These are phyloP conservation scores for Colletotrichum incanum DNA, from an alignment of 2,329 filamentous ascomycete genomes.

Conservation along the genomic window DNA sequence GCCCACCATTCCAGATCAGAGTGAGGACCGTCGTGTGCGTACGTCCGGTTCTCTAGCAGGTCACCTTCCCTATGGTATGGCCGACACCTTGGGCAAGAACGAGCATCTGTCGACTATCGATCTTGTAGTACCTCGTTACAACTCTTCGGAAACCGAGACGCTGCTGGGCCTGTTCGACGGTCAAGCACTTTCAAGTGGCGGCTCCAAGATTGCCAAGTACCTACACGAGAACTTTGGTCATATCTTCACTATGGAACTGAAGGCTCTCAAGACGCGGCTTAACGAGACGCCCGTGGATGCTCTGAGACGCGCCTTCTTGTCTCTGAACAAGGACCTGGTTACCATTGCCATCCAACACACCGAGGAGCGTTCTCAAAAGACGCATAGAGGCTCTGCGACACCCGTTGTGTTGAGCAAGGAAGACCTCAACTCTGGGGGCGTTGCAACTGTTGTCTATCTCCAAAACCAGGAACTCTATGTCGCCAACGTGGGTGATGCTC, in stretches of 20 bases:
- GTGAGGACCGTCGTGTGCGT: conserved; percentile 92
- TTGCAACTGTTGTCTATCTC: conserved; percentile 92
- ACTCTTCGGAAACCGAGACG: conserved; percentile 90
- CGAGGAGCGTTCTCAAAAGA: conserved; percentile 78
- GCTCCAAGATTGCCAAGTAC: conserved; percentile 96
- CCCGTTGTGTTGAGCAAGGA: conserved; percentile 88
- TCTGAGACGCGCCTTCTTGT: conserved; percentile 86
- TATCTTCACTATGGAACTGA: conserved; percentile 87
- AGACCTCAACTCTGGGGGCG: conserved; percentile 90
- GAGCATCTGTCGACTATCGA: conserved; percentile 97
- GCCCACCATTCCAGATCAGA: conserved; percentile 94
- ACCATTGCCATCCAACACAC: conserved; percentile 85
- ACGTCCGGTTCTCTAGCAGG: conserved; percentile 97
- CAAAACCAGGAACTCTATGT: conserved; percentile 92
- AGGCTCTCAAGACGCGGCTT: conserved; percentile 75
- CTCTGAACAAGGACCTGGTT: conserved; percentile 94
- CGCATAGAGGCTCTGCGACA: conserved; percentile 80
- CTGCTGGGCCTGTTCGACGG: conserved; percentile 97
- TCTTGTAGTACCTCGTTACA: conserved; percentile 93
- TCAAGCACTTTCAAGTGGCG: conserved; percentile 88
- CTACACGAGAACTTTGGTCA: conserved; percentile 95
- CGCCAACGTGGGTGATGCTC: conserved; percentile 94
- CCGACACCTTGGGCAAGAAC: conserved; percentile 91
- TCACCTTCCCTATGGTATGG: conserved; percentile 95
- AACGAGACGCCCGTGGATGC: conserved; percentile 87